Evolutionary conservation across 768 basidiomycete species (phyloP).

Genomic region (Amanita fuliginea): DNA sequence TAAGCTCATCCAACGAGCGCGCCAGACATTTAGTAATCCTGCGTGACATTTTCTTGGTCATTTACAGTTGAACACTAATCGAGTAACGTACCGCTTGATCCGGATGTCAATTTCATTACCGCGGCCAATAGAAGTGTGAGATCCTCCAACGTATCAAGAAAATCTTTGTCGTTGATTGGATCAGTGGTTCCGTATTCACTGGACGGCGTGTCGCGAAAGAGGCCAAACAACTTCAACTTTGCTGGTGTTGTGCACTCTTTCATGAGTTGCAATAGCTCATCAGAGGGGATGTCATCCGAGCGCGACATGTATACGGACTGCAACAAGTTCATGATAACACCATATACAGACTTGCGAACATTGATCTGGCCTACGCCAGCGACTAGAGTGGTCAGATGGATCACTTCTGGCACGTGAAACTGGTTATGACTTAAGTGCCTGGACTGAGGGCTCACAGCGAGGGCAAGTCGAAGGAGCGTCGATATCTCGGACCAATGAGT

Average conservation of each 20-base stretch:
- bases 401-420: slow-evolving; percentile 73
- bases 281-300: slow-evolving; percentile 46
- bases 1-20: slow-evolving; percentile 88
- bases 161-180: slow-evolving; percentile 38
- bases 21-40: slow-evolving; percentile 83
- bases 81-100: slow-evolving; percentile 49
- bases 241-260: slow-evolving; percentile 46
- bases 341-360: slow-evolving; percentile 75
- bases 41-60: slow-evolving; percentile 3
- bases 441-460: slow-evolving; percentile 60
- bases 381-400: slow-evolving; percentile 71
- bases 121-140: slow-evolving; percentile 53
- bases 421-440: slow-evolving; percentile 56
- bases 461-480: slow-evolving; percentile 63
- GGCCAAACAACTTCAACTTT: slow-evolving; percentile 62
- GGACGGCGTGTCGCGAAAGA: slow-evolving; percentile 47
- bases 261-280: slow-evolving; percentile 53
- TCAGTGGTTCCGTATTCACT: slow-evolving; percentile 61
- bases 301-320: slow-evolving; percentile 61
- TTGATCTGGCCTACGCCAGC: slow-evolving; percentile 63
- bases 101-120: slow-evolving; percentile 53
- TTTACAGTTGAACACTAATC: not conserved
- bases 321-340: slow-evolving; percentile 69
- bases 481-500: slow-evolving; percentile 76
- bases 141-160: slow-evolving; percentile 55